phyloP scores from a whole-genome alignment of 2,329 filamentous ascomycete genomes.

The Aureobasidium zeae region DNA sequence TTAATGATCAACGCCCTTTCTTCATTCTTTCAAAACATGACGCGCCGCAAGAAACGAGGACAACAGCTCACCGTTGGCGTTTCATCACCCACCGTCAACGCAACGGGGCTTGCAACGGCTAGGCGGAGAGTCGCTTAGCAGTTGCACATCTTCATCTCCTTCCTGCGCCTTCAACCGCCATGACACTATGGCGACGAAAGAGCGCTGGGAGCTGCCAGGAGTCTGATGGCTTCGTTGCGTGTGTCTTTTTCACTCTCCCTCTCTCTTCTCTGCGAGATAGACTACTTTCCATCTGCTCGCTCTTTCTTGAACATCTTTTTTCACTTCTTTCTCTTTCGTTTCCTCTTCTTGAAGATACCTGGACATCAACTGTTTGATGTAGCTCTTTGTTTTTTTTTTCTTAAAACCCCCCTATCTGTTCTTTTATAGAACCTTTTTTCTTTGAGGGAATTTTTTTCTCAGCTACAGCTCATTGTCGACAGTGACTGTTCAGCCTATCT shows the following conservation, averaged over 20 bases:
- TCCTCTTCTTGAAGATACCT: constrained; percentile 15
- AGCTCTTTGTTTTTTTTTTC: not conserved
- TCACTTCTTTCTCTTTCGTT: constrained; percentile 1
- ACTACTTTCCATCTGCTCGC: constrained; percentile 1
- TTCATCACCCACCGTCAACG: constrained; percentile 12
- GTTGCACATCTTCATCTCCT: constrained; percentile 9
- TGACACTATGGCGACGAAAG: not conserved
- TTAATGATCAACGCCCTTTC: constrained; percentile 15
- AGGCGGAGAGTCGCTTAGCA: not conserved
- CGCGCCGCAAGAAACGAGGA: constrained; percentile 11
- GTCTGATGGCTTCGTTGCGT: no score
- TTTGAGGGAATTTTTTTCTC: constrained; percentile 5
- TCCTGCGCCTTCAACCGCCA: not conserved
- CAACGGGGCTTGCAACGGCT: constrained; percentile 10
- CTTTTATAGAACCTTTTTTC: not conserved
- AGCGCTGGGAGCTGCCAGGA: not conserved
- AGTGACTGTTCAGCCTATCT: no score
- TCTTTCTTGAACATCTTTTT: constrained; percentile 10
- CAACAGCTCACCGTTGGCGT: constrained; percentile 13
- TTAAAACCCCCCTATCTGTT: not conserved
- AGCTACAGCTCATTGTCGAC: no score
- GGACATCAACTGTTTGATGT: constrained; percentile 1
- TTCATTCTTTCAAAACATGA: constrained; percentile 6
- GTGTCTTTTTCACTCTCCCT: not conserved
- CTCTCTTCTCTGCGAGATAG: not conserved